Conservation (phyloP, 768 basidiomycete genomes). For the Lentinula detonsa region DNA sequence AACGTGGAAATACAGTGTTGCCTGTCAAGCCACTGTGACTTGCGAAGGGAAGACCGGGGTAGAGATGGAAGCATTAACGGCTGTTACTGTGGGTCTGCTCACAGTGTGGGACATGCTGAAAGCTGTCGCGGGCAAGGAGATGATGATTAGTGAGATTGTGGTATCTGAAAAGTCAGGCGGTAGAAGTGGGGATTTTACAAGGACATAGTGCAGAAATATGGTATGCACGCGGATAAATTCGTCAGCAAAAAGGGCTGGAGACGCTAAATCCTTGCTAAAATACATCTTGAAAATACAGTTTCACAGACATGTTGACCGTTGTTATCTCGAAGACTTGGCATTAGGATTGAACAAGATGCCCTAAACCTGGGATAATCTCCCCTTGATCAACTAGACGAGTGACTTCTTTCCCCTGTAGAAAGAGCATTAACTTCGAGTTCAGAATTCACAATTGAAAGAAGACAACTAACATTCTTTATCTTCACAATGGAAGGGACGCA, state of each 20-base stretch:
- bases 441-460: slow-evolving; percentile 4
- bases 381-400: slow-evolving; percentile 36
- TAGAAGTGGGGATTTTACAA: slow-evolving; percentile 61
- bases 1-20: slow-evolving; percentile 38
- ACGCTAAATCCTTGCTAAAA: too few species aligned
- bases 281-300: too few species aligned
- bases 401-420: slow-evolving; percentile 28
- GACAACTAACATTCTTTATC: slow-evolving; percentile 43
- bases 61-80: slow-evolving; percentile 92
- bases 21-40: slow-evolving; percentile 62
- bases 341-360: slow-evolving; percentile 1
- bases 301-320: neutral
- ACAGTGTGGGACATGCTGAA: slow-evolving; percentile 96
- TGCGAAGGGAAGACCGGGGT: slow-evolving; percentile 82
- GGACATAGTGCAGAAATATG: slow-evolving; percentile 8
- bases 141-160: slow-evolving; percentile 67
- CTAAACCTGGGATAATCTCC: slow-evolving; percentile 21
- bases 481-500: slow-evolving; percentile 65
- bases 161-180: slow-evolving; percentile 71
- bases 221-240: neutral
- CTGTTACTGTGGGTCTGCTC: slow-evolving; percentile 69
- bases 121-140: slow-evolving; percentile 81
- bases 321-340: neutral
- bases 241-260: neutral
- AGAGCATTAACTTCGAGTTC: slow-evolving; percentile 1